These are phyloP conservation scores for Calonectria crousiana DNA, from an alignment of 2,329 filamentous ascomycete genomes.

Conservation along the genomic window DNA sequence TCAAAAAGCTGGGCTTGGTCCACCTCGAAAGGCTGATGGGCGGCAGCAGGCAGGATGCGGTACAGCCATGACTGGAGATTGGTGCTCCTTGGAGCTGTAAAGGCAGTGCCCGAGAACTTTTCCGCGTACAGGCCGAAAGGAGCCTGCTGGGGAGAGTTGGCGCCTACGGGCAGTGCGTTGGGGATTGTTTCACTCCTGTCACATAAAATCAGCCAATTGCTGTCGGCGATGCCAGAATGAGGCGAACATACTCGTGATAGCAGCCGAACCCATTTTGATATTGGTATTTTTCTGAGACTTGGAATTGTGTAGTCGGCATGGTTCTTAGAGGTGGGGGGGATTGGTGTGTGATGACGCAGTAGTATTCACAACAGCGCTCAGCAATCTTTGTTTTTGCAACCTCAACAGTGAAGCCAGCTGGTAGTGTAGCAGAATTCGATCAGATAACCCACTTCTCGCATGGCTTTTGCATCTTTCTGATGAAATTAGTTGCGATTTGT, in stretches of 20 bases:
- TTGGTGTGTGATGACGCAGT: too few species aligned
- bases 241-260: slow-evolving; percentile 16
- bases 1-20: slow-evolving; percentile 41
- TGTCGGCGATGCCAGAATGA: background rate
- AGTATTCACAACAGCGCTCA: background rate
- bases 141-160: slow-evolving; percentile 69
- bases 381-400: background rate
- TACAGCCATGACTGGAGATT: slow-evolving; percentile 82
- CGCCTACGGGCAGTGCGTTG: slow-evolving; percentile 12
- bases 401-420: too few species aligned
- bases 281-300: slow-evolving; percentile 18
- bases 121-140: slow-evolving; percentile 85
- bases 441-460: background rate
- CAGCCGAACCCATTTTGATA: slow-evolving; percentile 20
- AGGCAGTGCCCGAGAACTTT: slow-evolving; percentile 79
- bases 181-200: slow-evolving; percentile 9
- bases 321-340: background rate
- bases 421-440: background rate
- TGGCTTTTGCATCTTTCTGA: background rate
- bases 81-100: slow-evolving; percentile 75
- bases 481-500: background rate
- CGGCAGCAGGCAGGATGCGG: slow-evolving; percentile 73
- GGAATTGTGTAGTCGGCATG: slow-evolving; percentile 3
- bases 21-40: slow-evolving; percentile 68
- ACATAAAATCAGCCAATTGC: background rate